Base-by-base conservation (phyloP, 23 red algal genomes). In the Gracilariopsis chorda region DNA sequence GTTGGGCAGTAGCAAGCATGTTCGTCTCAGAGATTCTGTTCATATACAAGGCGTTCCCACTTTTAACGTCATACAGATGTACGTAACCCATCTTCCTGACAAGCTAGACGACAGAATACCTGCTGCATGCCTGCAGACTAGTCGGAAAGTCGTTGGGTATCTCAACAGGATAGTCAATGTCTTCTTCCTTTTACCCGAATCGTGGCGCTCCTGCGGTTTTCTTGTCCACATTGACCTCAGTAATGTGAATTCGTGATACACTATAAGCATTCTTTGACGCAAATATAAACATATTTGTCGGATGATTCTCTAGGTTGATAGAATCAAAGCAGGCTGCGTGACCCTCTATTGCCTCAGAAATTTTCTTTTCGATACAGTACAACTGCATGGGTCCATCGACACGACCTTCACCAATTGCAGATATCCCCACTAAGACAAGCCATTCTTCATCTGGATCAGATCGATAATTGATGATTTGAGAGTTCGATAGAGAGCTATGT, bases 81-180 rank as follows among this genome's bases (percentile, higher is more conserved):
- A 95, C 83, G 44, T 98, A 98, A 57, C 95, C 95, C 53, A 84
- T 79, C 82, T 93, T 98, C 28, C 91, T 98, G 39, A 98, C 30
- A 71, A 98, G 16, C 44, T 69, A 98, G n/a, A 68, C 81, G 53
- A 98, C 48, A 23, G 88, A 78, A 28, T 86, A 90, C 49, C 76
- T 95, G 46, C 46, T 73, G 19, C 90, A 97, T 52, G 93, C 72
- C 55, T 97, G 95, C 39, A 94, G 83, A 55, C 67, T 62, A 43
- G 88, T 83, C 30, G 87, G 87, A 48, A 92, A 96, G 67, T 92
- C 94, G 43, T 30, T 37, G 4, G 67, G 49, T 80, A 84, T 92
- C 44, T 94, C 95, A 25, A 91, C 79, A 11, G 95, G 85, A 61
- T 93, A 98, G 40, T 94, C 71, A 21, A 98, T 87, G n/a, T 77